phyloP scores from a whole-genome alignment of 305 asterid species.

The Fraxinus xanthoxyloides region DNA sequence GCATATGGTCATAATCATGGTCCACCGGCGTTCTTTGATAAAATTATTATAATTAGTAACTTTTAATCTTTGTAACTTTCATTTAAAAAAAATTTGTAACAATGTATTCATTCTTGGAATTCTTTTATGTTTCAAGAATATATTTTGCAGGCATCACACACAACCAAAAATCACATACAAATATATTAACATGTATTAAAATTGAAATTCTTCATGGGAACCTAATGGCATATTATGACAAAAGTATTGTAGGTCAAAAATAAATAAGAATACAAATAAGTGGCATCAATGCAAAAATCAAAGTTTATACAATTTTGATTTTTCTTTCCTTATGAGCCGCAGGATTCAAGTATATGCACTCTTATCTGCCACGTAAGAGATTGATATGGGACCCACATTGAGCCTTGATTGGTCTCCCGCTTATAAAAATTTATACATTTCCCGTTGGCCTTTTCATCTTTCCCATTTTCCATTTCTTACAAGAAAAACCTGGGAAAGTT shows the following conservation, averaged over 20 bases:
- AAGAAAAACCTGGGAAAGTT: slow-evolving; percentile 13
- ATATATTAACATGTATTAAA: not conserved
- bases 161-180: not conserved
- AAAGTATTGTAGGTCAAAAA: not conserved
- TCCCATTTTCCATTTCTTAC: slow-evolving; percentile 4
- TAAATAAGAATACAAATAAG: not conserved
- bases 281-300: not conserved
- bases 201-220: not conserved
- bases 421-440: slow-evolving; percentile 47
- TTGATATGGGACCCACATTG: slow-evolving; percentile 34
- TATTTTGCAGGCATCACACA: not conserved
- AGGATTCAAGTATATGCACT: slow-evolving; percentile 32
- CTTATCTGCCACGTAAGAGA: slow-evolving; percentile 72
- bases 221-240: not conserved
- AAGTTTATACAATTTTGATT: not conserved
- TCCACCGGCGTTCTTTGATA: not conserved
- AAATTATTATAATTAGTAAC: not conserved
- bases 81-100: not conserved
- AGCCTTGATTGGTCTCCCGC: slow-evolving; percentile 51
- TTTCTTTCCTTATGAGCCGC: slow-evolving; percentile 36
- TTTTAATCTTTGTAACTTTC: no score
- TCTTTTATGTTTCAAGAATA: not conserved
- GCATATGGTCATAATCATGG: not conserved
- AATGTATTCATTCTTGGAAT: not conserved
- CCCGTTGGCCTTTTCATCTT: slow-evolving; percentile 35